Conservation (phyloP, 805 yeast genomes). For the Saccharomycopsis guyanensis region DNA sequence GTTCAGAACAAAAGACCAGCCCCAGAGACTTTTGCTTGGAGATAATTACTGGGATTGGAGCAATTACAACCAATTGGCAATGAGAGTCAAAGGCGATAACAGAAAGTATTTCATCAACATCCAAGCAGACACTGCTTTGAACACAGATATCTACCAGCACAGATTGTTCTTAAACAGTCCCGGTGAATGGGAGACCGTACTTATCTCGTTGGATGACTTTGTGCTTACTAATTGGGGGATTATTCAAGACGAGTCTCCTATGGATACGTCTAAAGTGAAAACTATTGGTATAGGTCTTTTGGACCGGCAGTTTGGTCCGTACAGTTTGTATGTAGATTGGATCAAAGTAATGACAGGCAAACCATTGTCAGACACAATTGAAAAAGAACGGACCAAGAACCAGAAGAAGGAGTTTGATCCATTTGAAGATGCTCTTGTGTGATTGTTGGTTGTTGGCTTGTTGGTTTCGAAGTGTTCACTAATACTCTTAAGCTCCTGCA, state of each 20-base stretch:
- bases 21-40: slow-evolving; percentile 33
- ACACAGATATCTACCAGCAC: slow-evolving; percentile 78
- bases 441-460: no score
- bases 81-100: slow-evolving; percentile 66
- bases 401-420: slow-evolving; percentile 6
- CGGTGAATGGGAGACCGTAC: slow-evolving; percentile 78
- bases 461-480: no score
- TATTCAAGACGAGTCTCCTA: slow-evolving; percentile 45
- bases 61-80: slow-evolving; percentile 49
- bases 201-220: slow-evolving; percentile 69
- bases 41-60: slow-evolving; percentile 66
- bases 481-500: no score
- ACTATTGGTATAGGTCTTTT: slow-evolving; percentile 73
- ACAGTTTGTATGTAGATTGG: slow-evolving; percentile 60
- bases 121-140: slow-evolving; percentile 72
- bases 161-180: slow-evolving; percentile 63
- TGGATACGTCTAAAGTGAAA: slow-evolving; percentile 58
- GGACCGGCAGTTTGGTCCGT: slow-evolving; percentile 75
- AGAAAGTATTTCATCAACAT: slow-evolving; percentile 72
- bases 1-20: slow-evolving; percentile 71
- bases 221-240: slow-evolving; percentile 81
- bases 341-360: slow-evolving; percentile 59
- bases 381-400: not conserved
- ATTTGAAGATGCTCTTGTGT: slow-evolving; percentile 12
- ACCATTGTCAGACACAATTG: slow-evolving; percentile 37